These are phyloP conservation scores for Dactylellina cionopaga DNA, from an alignment of 2,329 filamentous ascomycete genomes.

Conservation along the genomic window DNA sequence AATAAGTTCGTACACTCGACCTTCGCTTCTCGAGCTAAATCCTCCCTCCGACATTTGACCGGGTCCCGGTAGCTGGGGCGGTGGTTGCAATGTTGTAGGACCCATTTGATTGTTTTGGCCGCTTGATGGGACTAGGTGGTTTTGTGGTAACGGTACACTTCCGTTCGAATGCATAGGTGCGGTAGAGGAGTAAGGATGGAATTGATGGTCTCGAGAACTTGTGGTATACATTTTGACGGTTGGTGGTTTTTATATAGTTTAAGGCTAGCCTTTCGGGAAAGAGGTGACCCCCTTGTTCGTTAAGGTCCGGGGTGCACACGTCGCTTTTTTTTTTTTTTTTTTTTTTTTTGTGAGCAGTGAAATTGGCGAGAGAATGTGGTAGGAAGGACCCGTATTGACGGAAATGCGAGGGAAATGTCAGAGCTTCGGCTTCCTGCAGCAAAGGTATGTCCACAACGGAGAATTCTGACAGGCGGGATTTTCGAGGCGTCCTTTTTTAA, in stretches of 20 bases:
- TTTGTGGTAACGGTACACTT: slow-evolving; percentile 43
- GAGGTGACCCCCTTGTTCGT: slow-evolving; percentile 48
- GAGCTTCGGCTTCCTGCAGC: slow-evolving; percentile 52
- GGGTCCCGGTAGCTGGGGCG: slow-evolving; percentile 50
- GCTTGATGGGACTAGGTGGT: slow-evolving; percentile 39
- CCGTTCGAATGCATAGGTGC: slow-evolving; percentile 51
- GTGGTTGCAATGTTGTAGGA: slow-evolving; percentile 38
- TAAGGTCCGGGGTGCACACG: slow-evolving; percentile 50
- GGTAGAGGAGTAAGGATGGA: slow-evolving; percentile 47
- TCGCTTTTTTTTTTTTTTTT: slow-evolving; percentile 42
- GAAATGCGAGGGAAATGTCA: slow-evolving; percentile 40
- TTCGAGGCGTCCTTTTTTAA: slow-evolving; percentile 41
- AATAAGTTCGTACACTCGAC: slow-evolving; percentile 70
- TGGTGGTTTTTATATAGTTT: slow-evolving; percentile 48
- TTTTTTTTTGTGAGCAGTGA: slow-evolving; percentile 33
- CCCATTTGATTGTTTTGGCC: slow-evolving; percentile 33
- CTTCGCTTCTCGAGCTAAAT: slow-evolving; percentile 59
- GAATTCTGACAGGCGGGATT: slow-evolving; percentile 53
- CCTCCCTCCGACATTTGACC: slow-evolving; percentile 47
- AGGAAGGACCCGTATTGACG: slow-evolving; percentile 50
- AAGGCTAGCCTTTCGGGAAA: slow-evolving; percentile 51
- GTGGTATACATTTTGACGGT: slow-evolving; percentile 50
- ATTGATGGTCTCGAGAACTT: slow-evolving; percentile 52
- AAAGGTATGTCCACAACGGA: slow-evolving; percentile 33
- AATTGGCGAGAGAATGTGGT: slow-evolving; percentile 51